Base-by-base conservation (phyloP, 495 filamentous ascomycete genomes). In the Trichoderma erinaceum region DNA sequence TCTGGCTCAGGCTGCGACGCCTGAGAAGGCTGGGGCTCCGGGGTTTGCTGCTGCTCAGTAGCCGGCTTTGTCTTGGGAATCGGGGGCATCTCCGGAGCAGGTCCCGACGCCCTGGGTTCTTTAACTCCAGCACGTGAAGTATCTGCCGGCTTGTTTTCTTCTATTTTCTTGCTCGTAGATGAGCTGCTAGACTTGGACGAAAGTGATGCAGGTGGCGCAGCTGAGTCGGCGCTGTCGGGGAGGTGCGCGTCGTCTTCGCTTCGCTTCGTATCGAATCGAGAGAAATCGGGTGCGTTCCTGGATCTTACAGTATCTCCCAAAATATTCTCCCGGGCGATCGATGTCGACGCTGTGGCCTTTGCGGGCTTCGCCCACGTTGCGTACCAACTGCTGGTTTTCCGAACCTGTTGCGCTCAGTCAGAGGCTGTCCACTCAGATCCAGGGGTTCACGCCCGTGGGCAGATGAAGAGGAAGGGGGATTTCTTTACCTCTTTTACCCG, bases 321-420 rank as follows among this genome's bases (percentile, higher is more conserved):
- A 43, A 92, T 91, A 66, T 87, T 91, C 79, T 93, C 90, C 75
- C 87, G 88, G 67, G 88, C 90, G 75, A 92, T 85, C 77, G 90
- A 85, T 64, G 87, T 92, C 66, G 90, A 88, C 63, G 90, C 84
- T 46, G 83, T 80, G 32, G 90, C 88, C 75, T 93, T 93, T 46
- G 83, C 81, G 27, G 77, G 78, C 73, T 83, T 82, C 29, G 89
- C 86, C 88, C 88, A 87, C n/a, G 84, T 86, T 41, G 84, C 84
- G 65, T 86, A 86, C 86, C 86, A 93, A 64, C 84, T 85, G 43
- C 79, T 80, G 12, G 83, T 81, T 70, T 88, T 87, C 76, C 82
- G 84, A 63, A 79, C 71, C 80, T 83, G 72, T 10, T 68, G 77
- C 23, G 76, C 67, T 52, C 65, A n/a, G n/a, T 15, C 23, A 43